Evolutionary conservation across 345 rosid genomes (phyloP), one percentile per base, ranked within the genome.

Genomic region (Mangifera indica): DNA sequence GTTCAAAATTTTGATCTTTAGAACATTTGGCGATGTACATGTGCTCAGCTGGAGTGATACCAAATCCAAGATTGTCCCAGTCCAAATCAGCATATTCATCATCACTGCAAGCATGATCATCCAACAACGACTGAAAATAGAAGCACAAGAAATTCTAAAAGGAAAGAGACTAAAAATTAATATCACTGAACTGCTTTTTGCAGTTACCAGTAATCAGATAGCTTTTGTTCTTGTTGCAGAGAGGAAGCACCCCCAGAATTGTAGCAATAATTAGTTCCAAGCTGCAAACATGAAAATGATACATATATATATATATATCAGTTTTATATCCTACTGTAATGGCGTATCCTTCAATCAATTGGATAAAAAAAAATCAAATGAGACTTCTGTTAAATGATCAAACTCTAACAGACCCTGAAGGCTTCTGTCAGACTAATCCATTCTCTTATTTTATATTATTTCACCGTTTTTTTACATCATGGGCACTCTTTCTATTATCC

Each of bases 41-140:
- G 81, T 82, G 88, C 75, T 90, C 97, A 46, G 92, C 77, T 15
- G 94, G 90, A 24, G 26, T 72, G 66, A 88, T 59, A 55, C 88
- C 79, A 60, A 93, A 93, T 59, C 98, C 94, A 15, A 91, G 91
- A 60, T 84, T 88, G 63, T 91, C 96, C 96, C 96, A 93, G 40
- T 91, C 96, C 81, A 89, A 67, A 55, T 88, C 88, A 42, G 84
- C 96, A 71, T 85, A 86, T 70, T 85, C 91, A 73, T 87, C 88
- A 13, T 80, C 85, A 18, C 84, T 76, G 20, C 25, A 59, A 8
- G 56, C 74, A 65, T 69, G 42, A 18, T 34, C 73, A 62, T 60
- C 74, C 13, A 65, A 40, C 42, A 54, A 40, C 40, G n/a, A 18
- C 25, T 10, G 18, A 25, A 17, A 17, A 6, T 20, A 18, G 18